Base-by-base conservation (phyloP, 805 yeast genomes). In the Candida gorgasii region DNA sequence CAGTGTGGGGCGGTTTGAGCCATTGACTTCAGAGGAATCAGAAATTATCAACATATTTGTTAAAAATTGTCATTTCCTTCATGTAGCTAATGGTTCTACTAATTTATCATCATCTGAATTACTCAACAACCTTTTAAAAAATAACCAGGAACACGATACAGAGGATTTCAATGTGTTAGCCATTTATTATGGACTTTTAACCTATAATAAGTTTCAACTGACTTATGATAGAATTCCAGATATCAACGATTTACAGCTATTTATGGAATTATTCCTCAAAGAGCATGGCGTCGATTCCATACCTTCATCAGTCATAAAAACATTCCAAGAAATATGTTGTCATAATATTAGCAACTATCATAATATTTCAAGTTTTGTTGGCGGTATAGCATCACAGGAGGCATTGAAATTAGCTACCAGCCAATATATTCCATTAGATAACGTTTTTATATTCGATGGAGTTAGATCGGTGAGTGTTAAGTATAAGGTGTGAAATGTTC, bases 301-400 rank as follows among this genome's bases (percentile, higher is more conserved):
- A 27, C 49, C 64, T 6, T 36, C 30, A 4, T 47, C 53, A 1
- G 46, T 56, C 12, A 39, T 36, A 1, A 40, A 47, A 26, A 55
- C 54, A 4, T 60, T 59, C 39, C 45, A 54, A 29, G 75, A 73
- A 31, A 57, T 67, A 0, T 59, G 72, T 27, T 54, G 60, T 11
- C 72, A 71, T 33, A 55, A 67, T 8, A 51, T 78, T 11, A 60
- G 62, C 29, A 77, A 73, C 44, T 58, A 82, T 38, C 82, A 79
- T 47, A 84, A 84, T 51, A 72, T 79, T 12, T 65, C 84, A 15
- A 73, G 96, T 4, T 61, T 88, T 3, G 67, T 87, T 50, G 98
- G 97, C 1, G 98, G 97, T 0, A 67, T 90, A 9, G 89, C 80
- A 0, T 83, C 89, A 3, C 97, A 92, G 57, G 99, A 92, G 58